phyloP scores from a whole-genome alignment of 2,329 filamentous ascomycete species.

The Alternaria arbusti region DNA sequence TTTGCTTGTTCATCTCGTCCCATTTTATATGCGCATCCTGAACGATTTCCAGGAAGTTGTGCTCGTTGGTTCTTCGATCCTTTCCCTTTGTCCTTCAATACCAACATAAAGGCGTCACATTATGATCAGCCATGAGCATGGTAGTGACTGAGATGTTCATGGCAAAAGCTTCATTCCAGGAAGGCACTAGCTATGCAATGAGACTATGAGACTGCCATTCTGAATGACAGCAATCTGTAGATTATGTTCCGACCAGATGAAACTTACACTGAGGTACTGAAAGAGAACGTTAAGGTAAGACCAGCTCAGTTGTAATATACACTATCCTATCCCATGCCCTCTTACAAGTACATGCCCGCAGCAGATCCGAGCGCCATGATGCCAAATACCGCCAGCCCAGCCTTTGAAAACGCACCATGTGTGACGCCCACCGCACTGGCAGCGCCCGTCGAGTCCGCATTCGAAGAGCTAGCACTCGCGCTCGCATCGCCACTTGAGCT shows the following conservation, averaged over 20 bases:
- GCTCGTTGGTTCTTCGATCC: neutral
- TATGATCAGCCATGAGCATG: neutral
- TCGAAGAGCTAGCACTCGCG: neutral
- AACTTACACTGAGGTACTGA: neutral
- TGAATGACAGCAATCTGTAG: neutral
- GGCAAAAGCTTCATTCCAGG: neutral
- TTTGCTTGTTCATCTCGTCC: constrained; percentile 13
- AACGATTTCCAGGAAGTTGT: neutral
- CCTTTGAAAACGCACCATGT: constrained; percentile 5
- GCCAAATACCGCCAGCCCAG: constrained; percentile 11
- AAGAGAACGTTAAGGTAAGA: neutral
- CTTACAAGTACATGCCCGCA: constrained; percentile 14
- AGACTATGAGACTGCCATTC: neutral
- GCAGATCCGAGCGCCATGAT: constrained; percentile 13
- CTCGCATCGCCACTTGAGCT: neutral
- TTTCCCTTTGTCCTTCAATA: neutral
- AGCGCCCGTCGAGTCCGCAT: neutral
- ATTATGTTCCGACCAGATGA: neutral
- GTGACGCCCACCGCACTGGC: constrained; percentile 3
- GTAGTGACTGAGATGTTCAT: neutral
- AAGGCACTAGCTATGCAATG: too few species aligned
- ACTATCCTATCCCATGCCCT: neutral
- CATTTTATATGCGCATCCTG: neutral
- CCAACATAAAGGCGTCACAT: neutral
- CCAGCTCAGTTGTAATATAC: neutral